A percentile compares a stretch with the other conserved stretches of the same genome.
phyloP scores from a whole-genome alignment of 2,329 filamentous ascomycete genomes.

The Fusarium torreyae region DNA sequence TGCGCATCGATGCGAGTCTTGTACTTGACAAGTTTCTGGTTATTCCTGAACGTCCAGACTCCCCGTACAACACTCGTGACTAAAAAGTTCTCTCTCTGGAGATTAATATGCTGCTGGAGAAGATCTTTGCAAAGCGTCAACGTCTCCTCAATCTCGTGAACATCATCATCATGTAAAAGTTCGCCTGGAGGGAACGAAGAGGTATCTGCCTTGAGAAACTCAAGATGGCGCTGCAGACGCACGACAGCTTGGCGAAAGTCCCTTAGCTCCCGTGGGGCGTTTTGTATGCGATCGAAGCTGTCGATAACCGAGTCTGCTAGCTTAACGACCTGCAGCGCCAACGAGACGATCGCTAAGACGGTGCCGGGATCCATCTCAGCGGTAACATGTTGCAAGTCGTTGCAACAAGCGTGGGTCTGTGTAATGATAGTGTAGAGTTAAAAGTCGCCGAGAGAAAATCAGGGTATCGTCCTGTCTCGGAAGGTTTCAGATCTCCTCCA shows the following conservation, averaged over 20 bases:
- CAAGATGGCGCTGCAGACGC: constrained; percentile 23
- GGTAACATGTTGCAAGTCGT: background rate
- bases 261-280: constrained; percentile 22
- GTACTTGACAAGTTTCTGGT: constrained; percentile 12
- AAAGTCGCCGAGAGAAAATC: background rate
- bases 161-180: constrained; percentile 4
- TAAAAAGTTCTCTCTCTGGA: background rate
- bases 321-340: constrained; percentile 14
- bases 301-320: constrained; percentile 24
- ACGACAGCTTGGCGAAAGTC: constrained; percentile 22
- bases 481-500: background rate
- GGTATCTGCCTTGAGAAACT: constrained; percentile 8
- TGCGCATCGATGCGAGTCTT: constrained; percentile 15
- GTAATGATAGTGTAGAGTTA: background rate
- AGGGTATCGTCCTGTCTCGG: background rate
- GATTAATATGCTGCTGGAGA: background rate
- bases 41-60: constrained; percentile 10
- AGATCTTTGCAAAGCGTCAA: constrained; percentile 3
- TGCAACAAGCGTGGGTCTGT: constrained; percentile 1
- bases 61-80: constrained; percentile 3
- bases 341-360: constrained; percentile 12
- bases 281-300: constrained; percentile 23
- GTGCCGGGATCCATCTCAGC: constrained; percentile 13
- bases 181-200: background rate
- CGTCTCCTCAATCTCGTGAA: constrained; percentile 11